Evolutionary conservation across 2,329 filamentous ascomycete species (phyloP).

Genomic region (Talaromyces marneffei): DNA sequence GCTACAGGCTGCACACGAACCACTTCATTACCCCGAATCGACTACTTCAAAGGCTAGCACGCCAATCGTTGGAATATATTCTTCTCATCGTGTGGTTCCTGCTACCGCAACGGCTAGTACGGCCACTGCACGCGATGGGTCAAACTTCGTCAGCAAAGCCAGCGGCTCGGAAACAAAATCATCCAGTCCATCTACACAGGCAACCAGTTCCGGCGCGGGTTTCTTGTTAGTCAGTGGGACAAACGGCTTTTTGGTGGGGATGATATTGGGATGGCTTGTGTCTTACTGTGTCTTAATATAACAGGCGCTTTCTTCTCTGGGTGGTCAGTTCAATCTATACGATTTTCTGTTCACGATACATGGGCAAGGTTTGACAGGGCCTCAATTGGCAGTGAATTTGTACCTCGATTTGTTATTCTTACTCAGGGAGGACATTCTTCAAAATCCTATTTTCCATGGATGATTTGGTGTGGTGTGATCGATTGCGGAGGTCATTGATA

Average conservation of each 20-base stretch:
- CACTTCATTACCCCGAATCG: not conserved
- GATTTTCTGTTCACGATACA: not conserved
- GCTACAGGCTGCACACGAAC: not conserved
- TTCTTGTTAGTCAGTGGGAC: not conserved
- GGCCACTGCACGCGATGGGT: not conserved
- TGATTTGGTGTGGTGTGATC: not conserved
- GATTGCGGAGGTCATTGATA: not conserved
- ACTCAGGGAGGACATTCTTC: not conserved
- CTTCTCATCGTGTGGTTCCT: not conserved
- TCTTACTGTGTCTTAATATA: not conserved
- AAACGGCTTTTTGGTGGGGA: not conserved
- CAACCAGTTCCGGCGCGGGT: not conserved
- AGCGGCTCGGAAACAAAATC: not conserved
- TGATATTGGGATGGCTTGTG: slow-evolving; percentile 5
- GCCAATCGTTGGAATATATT: not conserved
- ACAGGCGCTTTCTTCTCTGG: not conserved
- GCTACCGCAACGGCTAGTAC: not conserved
- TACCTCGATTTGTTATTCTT: not conserved
- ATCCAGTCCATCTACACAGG: not conserved
- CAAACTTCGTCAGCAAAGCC: not conserved
- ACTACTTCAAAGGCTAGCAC: not conserved
- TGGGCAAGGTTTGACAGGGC: not conserved
- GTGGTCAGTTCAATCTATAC: not conserved
- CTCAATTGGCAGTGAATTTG: not conserved
- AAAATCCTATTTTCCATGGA: not conserved